These are phyloP conservation scores for Talaromyces rugulosus DNA, from an alignment of 2,329 filamentous ascomycete genomes.

Conservation along the genomic window DNA sequence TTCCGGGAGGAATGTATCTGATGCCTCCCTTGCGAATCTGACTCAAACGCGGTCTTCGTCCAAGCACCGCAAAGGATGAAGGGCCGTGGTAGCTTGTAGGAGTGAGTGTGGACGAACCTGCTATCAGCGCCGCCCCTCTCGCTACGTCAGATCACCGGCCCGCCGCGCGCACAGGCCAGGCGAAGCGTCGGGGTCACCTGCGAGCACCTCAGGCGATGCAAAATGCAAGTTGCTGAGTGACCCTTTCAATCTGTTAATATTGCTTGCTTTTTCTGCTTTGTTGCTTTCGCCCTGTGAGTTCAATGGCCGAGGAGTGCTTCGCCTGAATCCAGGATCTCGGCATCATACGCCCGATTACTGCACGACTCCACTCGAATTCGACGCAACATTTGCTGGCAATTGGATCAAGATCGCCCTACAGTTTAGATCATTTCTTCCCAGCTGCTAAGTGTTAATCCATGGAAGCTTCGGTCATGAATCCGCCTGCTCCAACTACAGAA, in stretches of 20 bases:
- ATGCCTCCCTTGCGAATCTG: not conserved
- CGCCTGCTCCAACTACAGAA: conserved; percentile 15
- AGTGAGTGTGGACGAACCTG: not conserved
- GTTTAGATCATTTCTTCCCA: not conserved
- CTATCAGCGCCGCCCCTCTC: conserved; percentile 6
- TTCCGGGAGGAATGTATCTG: not conserved
- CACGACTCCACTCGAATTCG: not conserved
- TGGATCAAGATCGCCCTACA: not conserved
- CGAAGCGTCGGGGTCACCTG: not conserved
- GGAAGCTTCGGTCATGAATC: conserved; percentile 14
- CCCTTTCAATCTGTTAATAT: not conserved
- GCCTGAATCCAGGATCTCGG: not conserved
- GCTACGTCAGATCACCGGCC: conserved; percentile 16
- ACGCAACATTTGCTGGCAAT: not conserved
- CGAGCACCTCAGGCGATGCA: not conserved
- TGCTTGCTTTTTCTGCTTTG: not conserved
- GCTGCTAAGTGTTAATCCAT: conserved; percentile 2
- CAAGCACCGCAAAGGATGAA: not conserved
- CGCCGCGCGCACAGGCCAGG: conserved; percentile 8
- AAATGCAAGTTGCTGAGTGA: not conserved
- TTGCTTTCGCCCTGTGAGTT: not conserved
- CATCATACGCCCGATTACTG: not conserved
- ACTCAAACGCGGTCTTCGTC: not conserved
- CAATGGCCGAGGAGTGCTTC: not conserved
- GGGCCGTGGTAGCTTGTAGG: not conserved